phyloP scores from a whole-genome alignment of 2,329 filamentous ascomycete species.

The Hansfordia pulvinata region DNA sequence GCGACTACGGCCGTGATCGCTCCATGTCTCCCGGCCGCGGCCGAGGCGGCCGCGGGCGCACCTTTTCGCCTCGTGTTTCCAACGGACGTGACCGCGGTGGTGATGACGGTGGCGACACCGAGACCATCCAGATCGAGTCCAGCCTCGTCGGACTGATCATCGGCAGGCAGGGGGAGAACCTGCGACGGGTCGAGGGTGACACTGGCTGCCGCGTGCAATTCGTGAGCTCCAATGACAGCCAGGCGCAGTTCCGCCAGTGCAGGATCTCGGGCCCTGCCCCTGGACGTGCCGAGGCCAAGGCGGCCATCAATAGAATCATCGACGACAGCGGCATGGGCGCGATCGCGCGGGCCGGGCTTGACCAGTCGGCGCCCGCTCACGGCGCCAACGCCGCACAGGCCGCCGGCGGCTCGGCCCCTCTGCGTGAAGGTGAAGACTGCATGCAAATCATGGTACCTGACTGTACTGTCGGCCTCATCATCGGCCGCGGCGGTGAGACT shows the following conservation, averaged over 20 bases:
- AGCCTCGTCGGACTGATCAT: slow-evolving; percentile 83
- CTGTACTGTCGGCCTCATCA: slow-evolving; percentile 83
- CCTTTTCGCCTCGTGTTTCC: slow-evolving; percentile 45
- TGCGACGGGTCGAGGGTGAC: slow-evolving; percentile 72
- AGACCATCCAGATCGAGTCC: slow-evolving; percentile 78
- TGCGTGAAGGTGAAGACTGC: slow-evolving; percentile 70
- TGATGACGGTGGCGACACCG: slow-evolving; percentile 51
- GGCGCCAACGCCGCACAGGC: slow-evolving; percentile 6
- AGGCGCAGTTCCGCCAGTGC: slow-evolving; percentile 66
- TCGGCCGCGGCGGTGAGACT: slow-evolving; percentile 85
- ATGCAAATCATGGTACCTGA: slow-evolving; percentile 93
- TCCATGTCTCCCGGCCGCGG: slow-evolving; percentile 53
- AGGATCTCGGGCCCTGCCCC: slow-evolving; percentile 66
- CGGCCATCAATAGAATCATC: slow-evolving; percentile 77
- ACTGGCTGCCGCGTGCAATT: slow-evolving; percentile 81
- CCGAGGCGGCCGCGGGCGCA: slow-evolving; percentile 32
- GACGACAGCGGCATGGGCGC: slow-evolving; percentile 61
- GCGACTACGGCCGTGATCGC: slow-evolving; percentile 52
- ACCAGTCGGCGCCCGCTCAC: slow-evolving; percentile 20
- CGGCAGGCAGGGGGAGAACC: slow-evolving; percentile 77
- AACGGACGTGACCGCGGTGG: slow-evolving; percentile 29
- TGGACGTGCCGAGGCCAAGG: slow-evolving; percentile 64
- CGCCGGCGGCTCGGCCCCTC: slow-evolving; percentile 23
- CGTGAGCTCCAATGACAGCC: slow-evolving; percentile 58
- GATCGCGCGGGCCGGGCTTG: slow-evolving; percentile 30